phyloP scores from a whole-genome alignment of 257 asterid genomes.

The Schizonepeta tenuifolia region DNA sequence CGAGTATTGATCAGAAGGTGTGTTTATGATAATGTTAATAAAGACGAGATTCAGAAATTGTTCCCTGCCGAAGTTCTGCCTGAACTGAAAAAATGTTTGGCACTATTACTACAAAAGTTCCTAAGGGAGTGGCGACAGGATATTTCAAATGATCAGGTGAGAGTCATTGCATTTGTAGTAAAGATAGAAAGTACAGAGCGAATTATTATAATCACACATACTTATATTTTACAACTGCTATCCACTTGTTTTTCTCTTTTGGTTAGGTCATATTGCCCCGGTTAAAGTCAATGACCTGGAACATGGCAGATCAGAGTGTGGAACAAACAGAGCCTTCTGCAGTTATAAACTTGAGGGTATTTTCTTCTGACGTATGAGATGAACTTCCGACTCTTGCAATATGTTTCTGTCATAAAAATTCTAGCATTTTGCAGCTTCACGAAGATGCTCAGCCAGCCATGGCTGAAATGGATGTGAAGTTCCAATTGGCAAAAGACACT shows the following conservation, averaged over 20 bases:
- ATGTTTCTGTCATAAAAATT: constrained; percentile 15
- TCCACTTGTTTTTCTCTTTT: constrained; percentile 5
- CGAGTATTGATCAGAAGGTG: constrained; percentile 67
- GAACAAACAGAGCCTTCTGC: constrained; percentile 47
- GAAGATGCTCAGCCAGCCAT: constrained; percentile 40
- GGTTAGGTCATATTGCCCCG: constrained; percentile 47
- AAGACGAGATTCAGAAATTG: constrained; percentile 65
- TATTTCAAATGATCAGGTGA: constrained; percentile 62
- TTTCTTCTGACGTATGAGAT: neutral
- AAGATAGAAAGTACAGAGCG: neutral
- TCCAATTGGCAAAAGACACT: constrained; percentile 59
- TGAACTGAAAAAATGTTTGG: constrained; percentile 67
- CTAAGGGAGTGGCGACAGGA: constrained; percentile 84
- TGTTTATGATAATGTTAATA: constrained; percentile 51
- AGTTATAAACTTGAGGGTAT: constrained; percentile 53
- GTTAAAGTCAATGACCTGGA: constrained; percentile 50
- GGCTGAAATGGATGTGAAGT: constrained; percentile 47
- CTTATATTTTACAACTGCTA: neutral
- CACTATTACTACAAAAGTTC: constrained; percentile 69
- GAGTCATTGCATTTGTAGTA: constrained; percentile 14
- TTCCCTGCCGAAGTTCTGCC: constrained; percentile 75
- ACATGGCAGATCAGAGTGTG: constrained; percentile 41
- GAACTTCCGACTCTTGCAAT: constrained; percentile 2
- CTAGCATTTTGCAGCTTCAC: constrained; percentile 44
- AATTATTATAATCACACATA: neutral